Percentiles rank a stretch among this genome's conserved stretches.
These are phyloP conservation scores for Trichoderma erinaceum DNA, from an alignment of 495 filamentous ascomycete genomes.

Conservation along the genomic window DNA sequence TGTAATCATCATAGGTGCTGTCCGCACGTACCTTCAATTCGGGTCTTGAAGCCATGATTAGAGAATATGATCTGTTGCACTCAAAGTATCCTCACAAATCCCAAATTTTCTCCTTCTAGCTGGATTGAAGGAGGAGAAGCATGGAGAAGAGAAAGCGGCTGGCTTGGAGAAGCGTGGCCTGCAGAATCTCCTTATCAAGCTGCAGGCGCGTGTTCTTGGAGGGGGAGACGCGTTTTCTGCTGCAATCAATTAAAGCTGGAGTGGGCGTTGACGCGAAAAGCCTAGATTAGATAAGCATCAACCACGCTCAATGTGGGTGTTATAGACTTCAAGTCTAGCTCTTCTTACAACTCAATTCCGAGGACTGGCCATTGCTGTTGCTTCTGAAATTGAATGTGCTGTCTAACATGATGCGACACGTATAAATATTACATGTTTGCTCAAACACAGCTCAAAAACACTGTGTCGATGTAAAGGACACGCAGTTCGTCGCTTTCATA, in stretches of 20 bases:
- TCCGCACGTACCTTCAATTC: conserved; percentile 66
- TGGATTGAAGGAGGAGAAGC: background rate
- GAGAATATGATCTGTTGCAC: background rate
- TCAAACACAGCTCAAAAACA: background rate
- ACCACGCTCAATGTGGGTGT: no score
- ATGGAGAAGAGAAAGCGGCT: background rate
- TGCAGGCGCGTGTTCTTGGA: background rate
- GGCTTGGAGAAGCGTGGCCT: background rate
- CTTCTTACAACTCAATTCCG: no score
- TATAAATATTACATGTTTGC: background rate
- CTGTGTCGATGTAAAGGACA: background rate
- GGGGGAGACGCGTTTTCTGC: conserved; percentile 11
- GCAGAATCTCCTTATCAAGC: conserved; percentile 1
- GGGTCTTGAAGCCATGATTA: conserved; percentile 77
- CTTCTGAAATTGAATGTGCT: background rate
- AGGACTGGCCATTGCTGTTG: background rate
- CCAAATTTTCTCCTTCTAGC: background rate
- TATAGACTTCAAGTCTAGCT: no score
- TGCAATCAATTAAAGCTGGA: conserved; percentile 8
- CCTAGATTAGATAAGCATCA: background rate
- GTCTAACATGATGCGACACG: background rate
- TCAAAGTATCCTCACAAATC: background rate
- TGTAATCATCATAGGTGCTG: background rate
- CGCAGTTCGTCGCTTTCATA: background rate
- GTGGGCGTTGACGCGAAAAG: background rate